Base-by-base conservation (phyloP, 148 eudicot genomes). In the Dianthus caryophyllus region DNA sequence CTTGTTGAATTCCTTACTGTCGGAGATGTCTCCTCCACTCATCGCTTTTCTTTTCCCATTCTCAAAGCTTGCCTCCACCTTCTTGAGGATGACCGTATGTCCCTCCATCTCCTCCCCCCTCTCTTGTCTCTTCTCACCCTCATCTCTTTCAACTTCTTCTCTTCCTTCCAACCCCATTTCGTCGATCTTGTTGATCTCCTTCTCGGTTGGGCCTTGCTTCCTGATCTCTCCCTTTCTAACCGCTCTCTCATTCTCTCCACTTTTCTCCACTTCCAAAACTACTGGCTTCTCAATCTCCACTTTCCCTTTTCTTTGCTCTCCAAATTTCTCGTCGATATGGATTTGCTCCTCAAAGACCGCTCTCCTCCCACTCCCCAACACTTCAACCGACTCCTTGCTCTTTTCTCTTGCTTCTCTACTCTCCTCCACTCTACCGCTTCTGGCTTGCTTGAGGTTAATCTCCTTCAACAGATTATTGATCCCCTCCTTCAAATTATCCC, bases 121-220 rank as follows among this genome's bases (percentile, higher is more conserved):
- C 81, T 90, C 70, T 78, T 94, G 77, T 82, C 81, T 72, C 80
- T 94, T 73, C 69, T 94, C 60, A 84, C 96, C 63, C 71, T 88
- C 61, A 82, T 94, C 59, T 88, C 99, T 1, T 78, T 90, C 80
- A 90, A 88, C 62, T 94, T 90, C 69, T 87, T 80, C 60, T 74
- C 87, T 81, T 84, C 84, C 72, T 94, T 94, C 73, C 97, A 90
- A 66, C 90, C 97, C 25, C 96, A 88, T 74, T 94, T 94, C 83
- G 84, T 85, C 62, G 99, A 94, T 79, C 86, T 94, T 75, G 97
- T 94, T 67, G 99, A 94, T 71, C 79, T 94, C 78, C 97, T 94
- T 79, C 93, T 94, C 62, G 99, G 97, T 64, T 94, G 99, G 99
- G 93, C 97, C 10, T 86, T 94, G 99, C 74, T 88, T 65, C 99